phyloP scores from a whole-genome alignment of 768 basidiomycete genomes.

The Auricularia sp. region DNA sequence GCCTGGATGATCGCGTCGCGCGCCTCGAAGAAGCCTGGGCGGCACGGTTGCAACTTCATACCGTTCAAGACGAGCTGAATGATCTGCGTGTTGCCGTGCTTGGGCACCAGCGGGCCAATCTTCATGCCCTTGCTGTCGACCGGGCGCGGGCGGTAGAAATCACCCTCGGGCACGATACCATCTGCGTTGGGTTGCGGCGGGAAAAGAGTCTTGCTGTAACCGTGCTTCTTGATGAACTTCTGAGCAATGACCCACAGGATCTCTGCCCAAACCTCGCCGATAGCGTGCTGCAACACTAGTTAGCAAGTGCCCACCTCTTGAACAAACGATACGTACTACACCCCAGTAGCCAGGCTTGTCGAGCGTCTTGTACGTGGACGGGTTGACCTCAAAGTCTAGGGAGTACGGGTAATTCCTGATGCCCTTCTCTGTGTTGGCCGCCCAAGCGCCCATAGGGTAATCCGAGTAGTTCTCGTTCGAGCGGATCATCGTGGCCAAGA shows the following conservation, averaged over 20 bases:
- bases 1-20: conserved; percentile 86
- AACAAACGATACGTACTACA: conserved; percentile 30
- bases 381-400: conserved; percentile 62
- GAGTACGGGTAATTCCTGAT: conserved; percentile 90
- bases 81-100: conserved; percentile 81
- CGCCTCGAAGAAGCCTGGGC: conserved; percentile 81
- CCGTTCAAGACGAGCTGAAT: conserved; percentile 79
- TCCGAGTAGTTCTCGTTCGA: conserved; percentile 59
- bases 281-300: conserved; percentile 38
- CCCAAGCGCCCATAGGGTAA: conserved; percentile 93
- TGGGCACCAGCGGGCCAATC: conserved; percentile 58
- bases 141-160: conserved; percentile 55
- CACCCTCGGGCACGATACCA: conserved; percentile 53
- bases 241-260: conserved; percentile 76
- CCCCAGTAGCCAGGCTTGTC: conserved; percentile 93
- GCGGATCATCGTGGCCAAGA: conserved; percentile 79
- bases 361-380: conserved; percentile 87
- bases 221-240: conserved; percentile 68
- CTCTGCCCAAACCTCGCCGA: conserved; percentile 94
- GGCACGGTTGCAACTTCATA: conserved; percentile 93
- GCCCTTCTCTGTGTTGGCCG: conserved; percentile 61
- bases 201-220: conserved; percentile 68
- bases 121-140: conserved; percentile 30
- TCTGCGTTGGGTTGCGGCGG: conserved; percentile 60
- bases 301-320: conserved; percentile 8